Conservation (phyloP, 768 basidiomycete genomes). For the Rhodosporidiobolus odoratus region DNA sequence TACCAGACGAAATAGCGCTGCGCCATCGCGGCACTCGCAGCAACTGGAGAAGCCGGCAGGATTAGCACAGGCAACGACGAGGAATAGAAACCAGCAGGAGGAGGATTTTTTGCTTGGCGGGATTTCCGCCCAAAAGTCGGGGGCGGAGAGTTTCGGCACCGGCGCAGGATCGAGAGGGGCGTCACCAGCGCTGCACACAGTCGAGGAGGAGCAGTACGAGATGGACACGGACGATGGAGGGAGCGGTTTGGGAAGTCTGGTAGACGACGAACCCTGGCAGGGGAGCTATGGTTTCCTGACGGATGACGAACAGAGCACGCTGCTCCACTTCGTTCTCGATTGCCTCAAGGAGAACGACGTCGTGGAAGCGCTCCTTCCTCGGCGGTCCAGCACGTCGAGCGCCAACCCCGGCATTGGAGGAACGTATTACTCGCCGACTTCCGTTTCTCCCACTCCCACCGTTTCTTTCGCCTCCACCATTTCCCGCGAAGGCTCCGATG, state of each 20-base stretch:
- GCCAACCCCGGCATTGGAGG: neutral
- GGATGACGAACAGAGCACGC: slow-evolving; percentile 1
- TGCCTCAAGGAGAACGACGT: slow-evolving; percentile 8
- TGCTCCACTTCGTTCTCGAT: slow-evolving; percentile 23
- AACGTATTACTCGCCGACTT: neutral
- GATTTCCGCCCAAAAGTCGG: neutral
- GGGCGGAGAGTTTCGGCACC: neutral
- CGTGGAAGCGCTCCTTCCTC: neutral
- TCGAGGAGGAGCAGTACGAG: slow-evolving; percentile 19
- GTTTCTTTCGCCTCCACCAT: neutral
- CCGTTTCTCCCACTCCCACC: slow-evolving; percentile 4
- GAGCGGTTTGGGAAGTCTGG: neutral
- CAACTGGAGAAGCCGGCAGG: neutral
- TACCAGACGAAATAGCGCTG: slow-evolving; percentile 4
- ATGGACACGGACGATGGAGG: slow-evolving; percentile 3
- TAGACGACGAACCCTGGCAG: slow-evolving; percentile 13
- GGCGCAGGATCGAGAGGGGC: neutral
- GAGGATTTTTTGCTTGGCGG: slow-evolving; percentile 15
- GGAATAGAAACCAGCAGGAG: neutral
- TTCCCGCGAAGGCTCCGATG: neutral
- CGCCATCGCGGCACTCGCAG: too few species aligned
- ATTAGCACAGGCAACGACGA: neutral
- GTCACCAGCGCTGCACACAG: slow-evolving; percentile 5
- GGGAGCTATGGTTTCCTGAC: slow-evolving; percentile 11
- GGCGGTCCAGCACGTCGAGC: neutral